phyloP scores from a whole-genome alignment of 345 rosid genomes.

The Microthlaspi erraticum region DNA sequence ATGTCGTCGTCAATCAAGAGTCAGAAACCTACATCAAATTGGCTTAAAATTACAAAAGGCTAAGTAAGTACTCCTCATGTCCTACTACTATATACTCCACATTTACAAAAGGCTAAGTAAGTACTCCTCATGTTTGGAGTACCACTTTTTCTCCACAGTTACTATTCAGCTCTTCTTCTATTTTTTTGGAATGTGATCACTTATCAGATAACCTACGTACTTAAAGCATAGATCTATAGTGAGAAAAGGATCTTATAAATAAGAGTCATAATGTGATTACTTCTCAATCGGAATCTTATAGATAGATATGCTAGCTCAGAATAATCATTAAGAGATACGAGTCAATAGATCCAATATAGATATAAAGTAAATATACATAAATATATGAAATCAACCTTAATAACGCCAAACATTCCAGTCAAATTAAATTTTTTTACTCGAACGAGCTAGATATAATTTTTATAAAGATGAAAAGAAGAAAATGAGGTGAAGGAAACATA shows the following conservation, averaged over 20 bases:
- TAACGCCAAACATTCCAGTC: not conserved
- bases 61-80: not conserved
- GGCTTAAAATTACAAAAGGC: conserved; percentile 1
- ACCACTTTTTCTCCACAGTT: not conserved
- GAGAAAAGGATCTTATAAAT: not conserved
- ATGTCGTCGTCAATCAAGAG: not conserved
- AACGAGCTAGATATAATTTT: not conserved
- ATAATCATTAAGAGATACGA: conserved; percentile 12
- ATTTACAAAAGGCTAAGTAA: conserved; percentile 10
- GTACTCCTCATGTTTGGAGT: not conserved
- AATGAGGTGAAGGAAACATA: conserved; percentile 1
- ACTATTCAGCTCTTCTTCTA: not conserved
- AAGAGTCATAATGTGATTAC: conserved; percentile 13
- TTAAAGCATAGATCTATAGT: not conserved
- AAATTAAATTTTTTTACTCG: not conserved
- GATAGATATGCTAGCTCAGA: conserved; percentile 19
- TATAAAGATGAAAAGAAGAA: not conserved
- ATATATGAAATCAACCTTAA: not conserved
- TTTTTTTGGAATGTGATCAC: not conserved
- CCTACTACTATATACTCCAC: no score
- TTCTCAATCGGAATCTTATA: conserved; percentile 9
- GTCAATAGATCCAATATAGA: conserved; percentile 7
- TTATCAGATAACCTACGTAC: conserved; percentile 6
- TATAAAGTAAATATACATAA: not conserved
- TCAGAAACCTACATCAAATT: not conserved